Percentiles rank a stretch among this genome's conserved stretches.
Evolutionary conservation across 2,329 filamentous ascomycete species (phyloP).

Genomic region (Decorospora gaudefroyi): DNA sequence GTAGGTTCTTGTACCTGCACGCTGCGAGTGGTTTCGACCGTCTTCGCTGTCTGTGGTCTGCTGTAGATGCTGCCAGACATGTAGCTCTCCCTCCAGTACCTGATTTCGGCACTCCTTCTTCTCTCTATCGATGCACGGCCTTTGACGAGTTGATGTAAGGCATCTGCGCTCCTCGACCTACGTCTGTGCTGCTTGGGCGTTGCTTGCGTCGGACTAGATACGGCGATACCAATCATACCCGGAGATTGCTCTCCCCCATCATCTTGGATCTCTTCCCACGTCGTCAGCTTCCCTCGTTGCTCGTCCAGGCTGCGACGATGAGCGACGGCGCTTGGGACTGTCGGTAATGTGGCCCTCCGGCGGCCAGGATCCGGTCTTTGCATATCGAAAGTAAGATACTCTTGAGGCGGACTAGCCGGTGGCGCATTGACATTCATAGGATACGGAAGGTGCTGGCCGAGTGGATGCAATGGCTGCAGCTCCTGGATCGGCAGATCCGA

Average conservation of each 20-base stretch:
- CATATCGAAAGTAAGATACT: slow-evolving; percentile 43
- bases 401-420: slow-evolving; percentile 40
- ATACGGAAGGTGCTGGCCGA: slow-evolving; percentile 46
- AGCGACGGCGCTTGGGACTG: slow-evolving; percentile 28
- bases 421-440: slow-evolving; percentile 51
- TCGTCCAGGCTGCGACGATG: slow-evolving; percentile 40
- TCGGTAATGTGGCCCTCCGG: slow-evolving; percentile 46
- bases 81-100: slow-evolving; percentile 45
- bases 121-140: slow-evolving; percentile 29
- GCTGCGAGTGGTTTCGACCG: slow-evolving; percentile 39
- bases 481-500: slow-evolving; percentile 44
- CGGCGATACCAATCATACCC: slow-evolving; percentile 45
- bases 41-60: slow-evolving; percentile 42
- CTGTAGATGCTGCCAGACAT: slow-evolving; percentile 42
- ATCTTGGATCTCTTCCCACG: slow-evolving; percentile 38
- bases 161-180: slow-evolving; percentile 47
- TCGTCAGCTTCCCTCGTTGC: slow-evolving; percentile 26
- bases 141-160: slow-evolving; percentile 41
- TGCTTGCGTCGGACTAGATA: slow-evolving; percentile 38
- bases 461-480: slow-evolving; percentile 41
- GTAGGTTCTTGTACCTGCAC: slow-evolving; percentile 28
- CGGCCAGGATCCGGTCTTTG: slow-evolving; percentile 30
- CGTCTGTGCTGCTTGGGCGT: slow-evolving; percentile 33
- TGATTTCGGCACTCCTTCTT: slow-evolving; percentile 44
- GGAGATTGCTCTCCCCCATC: slow-evolving; percentile 34